These are phyloP conservation scores for Henckelia pumila DNA, from an alignment of 257 asterid species.

Conservation along the genomic window DNA sequence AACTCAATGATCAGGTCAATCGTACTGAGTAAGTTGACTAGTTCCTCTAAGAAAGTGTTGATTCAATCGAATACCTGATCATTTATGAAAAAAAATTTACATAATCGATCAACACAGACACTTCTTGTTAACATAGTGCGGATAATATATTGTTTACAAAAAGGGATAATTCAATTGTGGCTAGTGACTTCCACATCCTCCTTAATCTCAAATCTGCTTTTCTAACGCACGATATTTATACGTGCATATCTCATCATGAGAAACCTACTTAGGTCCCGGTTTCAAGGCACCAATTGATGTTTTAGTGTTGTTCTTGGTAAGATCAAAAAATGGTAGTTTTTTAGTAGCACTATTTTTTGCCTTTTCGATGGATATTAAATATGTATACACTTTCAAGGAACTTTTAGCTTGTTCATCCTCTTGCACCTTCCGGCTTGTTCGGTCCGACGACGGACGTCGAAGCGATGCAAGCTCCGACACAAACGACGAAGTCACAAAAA, in stretches of 20 bases:
- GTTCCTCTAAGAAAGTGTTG: too few species aligned
- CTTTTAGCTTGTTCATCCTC: too few species aligned
- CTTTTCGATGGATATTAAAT: background rate
- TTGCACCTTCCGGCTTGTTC: background rate
- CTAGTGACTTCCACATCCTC: slow-evolving; percentile 34
- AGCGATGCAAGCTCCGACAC: background rate
- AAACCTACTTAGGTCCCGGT: slow-evolving; percentile 36
- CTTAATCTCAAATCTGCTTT: slow-evolving; percentile 22
- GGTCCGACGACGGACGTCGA: background rate
- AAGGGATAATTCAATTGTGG: slow-evolving; percentile 37
- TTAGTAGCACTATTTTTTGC: background rate
- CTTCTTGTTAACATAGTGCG: too few species aligned
- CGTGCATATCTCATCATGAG: slow-evolving; percentile 30
- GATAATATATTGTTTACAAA: slow-evolving; percentile 34
- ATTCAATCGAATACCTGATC: too few species aligned
- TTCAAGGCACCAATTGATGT: slow-evolving; percentile 28
- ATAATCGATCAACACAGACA: too few species aligned
- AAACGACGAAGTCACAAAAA: too few species aligned
- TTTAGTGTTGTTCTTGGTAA: slow-evolving; percentile 1
- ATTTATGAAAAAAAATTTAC: too few species aligned
- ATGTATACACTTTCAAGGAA: background rate
- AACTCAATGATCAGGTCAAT: too few species aligned
- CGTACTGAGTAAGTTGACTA: too few species aligned
- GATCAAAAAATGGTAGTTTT: background rate
- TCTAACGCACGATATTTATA: background rate